Evolutionary conservation across 2,329 filamentous ascomycete species (phyloP).

Genomic region (Calonectria pseudoreteaudii): DNA sequence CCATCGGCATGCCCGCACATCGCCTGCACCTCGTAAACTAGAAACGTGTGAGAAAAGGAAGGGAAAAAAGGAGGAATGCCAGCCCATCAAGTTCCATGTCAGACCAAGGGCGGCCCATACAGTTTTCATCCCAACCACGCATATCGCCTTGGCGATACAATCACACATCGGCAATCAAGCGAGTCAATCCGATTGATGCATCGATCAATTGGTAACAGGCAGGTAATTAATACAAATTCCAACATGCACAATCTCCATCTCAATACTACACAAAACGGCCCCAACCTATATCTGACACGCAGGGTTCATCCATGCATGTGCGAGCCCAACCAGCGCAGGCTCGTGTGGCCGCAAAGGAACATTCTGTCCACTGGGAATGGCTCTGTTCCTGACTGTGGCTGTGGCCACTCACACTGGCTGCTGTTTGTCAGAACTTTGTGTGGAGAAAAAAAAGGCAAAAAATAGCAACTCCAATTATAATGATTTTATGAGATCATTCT

Average conservation of each 20-base stretch:
- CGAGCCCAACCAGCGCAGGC: not conserved
- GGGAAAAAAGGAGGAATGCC: constrained; percentile 8
- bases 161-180: not conserved
- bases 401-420: not conserved
- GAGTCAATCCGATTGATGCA: constrained; percentile 2
- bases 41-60: not conserved
- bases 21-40: not conserved
- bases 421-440: constrained; percentile 10
- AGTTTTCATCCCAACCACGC: not conserved
- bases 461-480: not conserved
- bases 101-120: not conserved
- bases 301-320: constrained; percentile 19
- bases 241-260: not conserved
- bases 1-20: constrained; percentile 9
- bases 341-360: not conserved
- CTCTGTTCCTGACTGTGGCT: constrained; percentile 12
- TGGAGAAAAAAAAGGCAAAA: not conserved
- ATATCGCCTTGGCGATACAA: not conserved
- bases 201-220: not conserved
- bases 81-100: not conserved
- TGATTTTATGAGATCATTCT: not conserved
- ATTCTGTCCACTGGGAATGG: not conserved
- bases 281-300: constrained; percentile 1
- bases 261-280: constrained; percentile 4
- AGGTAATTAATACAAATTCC: not conserved